Base-by-base conservation (phyloP, 257 asterid species). In the Agastache rugosa region DNA sequence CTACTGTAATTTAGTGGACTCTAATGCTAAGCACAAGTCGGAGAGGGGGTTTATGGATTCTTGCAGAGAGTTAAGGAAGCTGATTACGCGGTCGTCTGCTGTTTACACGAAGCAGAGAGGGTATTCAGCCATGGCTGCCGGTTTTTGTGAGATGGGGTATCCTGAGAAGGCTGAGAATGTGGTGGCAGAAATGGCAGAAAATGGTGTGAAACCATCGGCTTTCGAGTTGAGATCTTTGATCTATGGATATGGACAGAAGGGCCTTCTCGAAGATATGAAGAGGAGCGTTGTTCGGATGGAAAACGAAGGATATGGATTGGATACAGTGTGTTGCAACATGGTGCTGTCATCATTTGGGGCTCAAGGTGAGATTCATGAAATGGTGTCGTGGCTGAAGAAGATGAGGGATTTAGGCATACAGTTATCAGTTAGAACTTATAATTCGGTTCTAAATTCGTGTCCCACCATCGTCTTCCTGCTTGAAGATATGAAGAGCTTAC, bases 241-340 rank as follows among this genome's bases (percentile, higher is more conserved):
- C 8, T 86, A 90, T 75, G 89, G 95, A 8, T 94, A 91, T 75
- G 99, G 99, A n/a, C 85, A 82, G 59, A 55, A 72, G 62, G 97
- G 97, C 20, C 73, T 54, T 73, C 84, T 94, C 11, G 82, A 85
- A 35, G 96, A 94, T 76, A 87, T 94, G 97, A 86, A 81, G 88
- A 85, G 97, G 70, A 81, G 51, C 51, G 55, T 84, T 2, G 69
- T 6, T 67, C 63, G 76, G 73, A 84, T 90, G 87, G 93, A 83
- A 71, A 75, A 75, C 1, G 87, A 80, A 70, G 98, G 96, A 54
- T 79, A 85, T 80, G 86, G 77, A 61, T 34, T 86, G 80, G 98
- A 94, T 67, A 94, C 93, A 2, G 86, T 94, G 63, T 80, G 87
- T 80, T 88, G 82, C 42, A 94, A 92, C 60, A 92, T 94, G 97